Evolutionary conservation across 1,284 basidiomycete genomes (phyloP), one percentile per base, ranked within the genome.

Genomic region (Sanguinoderma infundibulare): DNA sequence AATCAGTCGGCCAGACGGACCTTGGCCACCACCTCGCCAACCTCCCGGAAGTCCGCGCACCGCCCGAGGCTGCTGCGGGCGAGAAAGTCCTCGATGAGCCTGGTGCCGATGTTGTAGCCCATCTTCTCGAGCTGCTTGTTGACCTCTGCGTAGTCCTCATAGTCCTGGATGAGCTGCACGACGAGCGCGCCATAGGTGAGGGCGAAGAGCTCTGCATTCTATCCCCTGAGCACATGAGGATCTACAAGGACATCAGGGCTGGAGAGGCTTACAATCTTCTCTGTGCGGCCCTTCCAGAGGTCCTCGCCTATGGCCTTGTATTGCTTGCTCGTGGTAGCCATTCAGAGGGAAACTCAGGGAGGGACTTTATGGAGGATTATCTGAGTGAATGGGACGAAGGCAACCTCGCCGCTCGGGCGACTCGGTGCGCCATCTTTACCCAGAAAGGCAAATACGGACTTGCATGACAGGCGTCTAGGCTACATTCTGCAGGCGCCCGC

Each of bases 111-210:
- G 76, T 97, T 98, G 78, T 98, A 98, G 3, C 98, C 98, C 97
- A 98, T 98, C 73, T 88, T 88, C 67, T 93, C 91, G 3, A 93
- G 85, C 71, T 93, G 90, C 70, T 89, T 91, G 75, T 93, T 93
- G 65, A 93, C 91, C 75, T 97, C 94, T 15, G 83, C 83, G 70
- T 98, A 99, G 80, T 99, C 96, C 74, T 99, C 97, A 73, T 98
- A 99, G 77, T 99, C 98, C 75, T 98, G 97, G 69, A 99, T 95
- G 64, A 99, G 87, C 79, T 99, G 98, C 38, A 98, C 95, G 53
- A 99, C 98, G 51, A 99, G 85, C 17, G 96, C 95, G 55, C 98
- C 98, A 71, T 99, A 99, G 26, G 97, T 99, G 63, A 99, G 78
- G 3, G 96, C 92, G 77, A 99, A 99, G 22, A 99, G 85, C 77